phyloP scores from a whole-genome alignment of 2,329 filamentous ascomycete genomes.

The Fusarium avenaceum region DNA sequence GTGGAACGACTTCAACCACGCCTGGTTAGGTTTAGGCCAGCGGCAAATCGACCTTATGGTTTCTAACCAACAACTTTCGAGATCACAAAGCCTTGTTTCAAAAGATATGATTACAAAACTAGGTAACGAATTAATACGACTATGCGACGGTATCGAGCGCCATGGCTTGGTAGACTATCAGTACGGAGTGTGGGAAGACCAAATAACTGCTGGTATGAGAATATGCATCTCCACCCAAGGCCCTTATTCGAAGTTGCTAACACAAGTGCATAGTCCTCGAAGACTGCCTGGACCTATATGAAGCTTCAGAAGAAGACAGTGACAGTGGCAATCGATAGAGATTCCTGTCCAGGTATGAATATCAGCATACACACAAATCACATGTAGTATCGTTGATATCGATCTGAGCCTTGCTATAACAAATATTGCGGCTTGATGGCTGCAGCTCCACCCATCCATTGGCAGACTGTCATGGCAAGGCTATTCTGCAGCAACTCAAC shows the following conservation, averaged over 20 bases:
- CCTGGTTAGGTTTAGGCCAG: conserved; percentile 87
- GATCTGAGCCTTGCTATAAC: conserved; percentile 18
- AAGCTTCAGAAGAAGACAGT: conserved; percentile 55
- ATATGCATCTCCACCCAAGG: conserved; percentile 1
- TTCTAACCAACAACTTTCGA: conserved; percentile 68
- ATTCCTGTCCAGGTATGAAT: background rate
- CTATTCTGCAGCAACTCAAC: conserved; percentile 23
- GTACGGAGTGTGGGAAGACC: conserved; percentile 95
- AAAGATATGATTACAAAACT: conserved; percentile 80
- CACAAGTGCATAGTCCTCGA: conserved; percentile 52
- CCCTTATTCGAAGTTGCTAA: conserved; percentile 24
- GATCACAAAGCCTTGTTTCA: conserved; percentile 74
- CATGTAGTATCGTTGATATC: conserved; percentile 4
- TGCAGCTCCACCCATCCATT: conserved; percentile 23
- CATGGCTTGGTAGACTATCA: conserved; percentile 98
- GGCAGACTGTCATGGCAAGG: conserved; percentile 3
- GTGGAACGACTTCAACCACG: conserved; percentile 95
- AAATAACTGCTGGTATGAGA: conserved; percentile 83
- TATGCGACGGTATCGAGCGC: conserved; percentile 89
- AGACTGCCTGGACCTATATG: conserved; percentile 62
- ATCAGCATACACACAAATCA: background rate
- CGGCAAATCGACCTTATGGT: conserved; percentile 83
- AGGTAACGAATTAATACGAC: conserved; percentile 82
- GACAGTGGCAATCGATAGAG: conserved; percentile 48
- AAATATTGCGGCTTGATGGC: conserved; percentile 23